phyloP scores from a whole-genome alignment of 176 grass and related monocot genomes.

The Bothriochloa decipiens region DNA sequence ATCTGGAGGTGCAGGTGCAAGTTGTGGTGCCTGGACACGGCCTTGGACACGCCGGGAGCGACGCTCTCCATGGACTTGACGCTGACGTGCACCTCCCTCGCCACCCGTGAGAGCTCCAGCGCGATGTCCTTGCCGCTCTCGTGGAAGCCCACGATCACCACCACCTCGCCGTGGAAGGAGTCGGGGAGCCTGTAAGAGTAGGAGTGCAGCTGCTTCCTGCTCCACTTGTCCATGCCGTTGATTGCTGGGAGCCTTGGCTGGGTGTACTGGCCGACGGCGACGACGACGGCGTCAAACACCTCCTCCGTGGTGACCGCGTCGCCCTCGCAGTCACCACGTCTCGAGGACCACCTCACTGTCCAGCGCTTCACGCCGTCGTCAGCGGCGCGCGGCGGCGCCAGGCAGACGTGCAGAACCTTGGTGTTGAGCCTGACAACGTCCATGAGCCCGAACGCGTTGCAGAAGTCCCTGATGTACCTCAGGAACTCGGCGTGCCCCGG shows the following conservation, averaged over 20 bases:
- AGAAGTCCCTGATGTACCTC: slow-evolving; percentile 47
- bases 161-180: slow-evolving; percentile 32
- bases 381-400: not conserved
- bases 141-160: slow-evolving; percentile 42
- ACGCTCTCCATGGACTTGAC: not conserved
- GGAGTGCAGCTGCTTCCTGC: slow-evolving; percentile 42
- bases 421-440: slow-evolving; percentile 50
- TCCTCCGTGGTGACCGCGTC: not conserved
- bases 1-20: slow-evolving; percentile 34
- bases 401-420: slow-evolving; percentile 26
- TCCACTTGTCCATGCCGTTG: slow-evolving; percentile 38
- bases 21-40: slow-evolving; percentile 15
- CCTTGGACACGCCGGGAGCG: not conserved
- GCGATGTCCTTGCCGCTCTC: slow-evolving; percentile 48
- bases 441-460: slow-evolving; percentile 35
- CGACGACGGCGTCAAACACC: slow-evolving; percentile 47
- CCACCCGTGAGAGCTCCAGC: slow-evolving; percentile 34
- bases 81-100: slow-evolving; percentile 44
- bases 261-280: slow-evolving; percentile 39
- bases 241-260: slow-evolving; percentile 29
- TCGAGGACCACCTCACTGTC: slow-evolving; percentile 3
- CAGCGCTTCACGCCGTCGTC: not conserved
- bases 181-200: slow-evolving; percentile 56
- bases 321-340: not conserved
- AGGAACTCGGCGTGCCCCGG: slow-evolving; percentile 46